A percentile compares a stretch with the other conserved stretches of the same genome.
Evolutionary conservation across 495 filamentous ascomycete genomes (phyloP).

Genomic region (Thermochaetoides thermophila): DNA sequence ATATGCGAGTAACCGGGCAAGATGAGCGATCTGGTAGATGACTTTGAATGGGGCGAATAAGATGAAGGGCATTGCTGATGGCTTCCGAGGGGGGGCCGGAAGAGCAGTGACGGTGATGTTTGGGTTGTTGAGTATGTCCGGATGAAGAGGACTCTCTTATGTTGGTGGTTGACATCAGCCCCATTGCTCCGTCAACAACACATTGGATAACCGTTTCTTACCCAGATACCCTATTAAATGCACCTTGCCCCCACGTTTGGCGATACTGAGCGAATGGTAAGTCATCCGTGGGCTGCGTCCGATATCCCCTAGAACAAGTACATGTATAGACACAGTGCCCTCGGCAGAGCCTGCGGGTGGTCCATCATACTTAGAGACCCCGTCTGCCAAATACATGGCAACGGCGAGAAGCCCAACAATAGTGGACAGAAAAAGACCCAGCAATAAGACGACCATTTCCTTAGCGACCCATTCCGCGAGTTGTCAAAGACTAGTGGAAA

Average conservation of each 20-base stretch:
- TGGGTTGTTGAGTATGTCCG: constrained; percentile 50
- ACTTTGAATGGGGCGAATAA: constrained; percentile 76
- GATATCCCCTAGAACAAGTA: constrained; percentile 96
- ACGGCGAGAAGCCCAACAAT: background rate
- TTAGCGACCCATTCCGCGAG: no score
- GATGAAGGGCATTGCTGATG: constrained; percentile 38
- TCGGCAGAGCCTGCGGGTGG: constrained; percentile 11
- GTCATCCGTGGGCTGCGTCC: constrained; percentile 96
- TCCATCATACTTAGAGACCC: constrained; percentile 11
- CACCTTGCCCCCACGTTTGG: constrained; percentile 64
- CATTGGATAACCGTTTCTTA: no score
- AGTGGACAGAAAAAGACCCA: constrained; percentile 1
- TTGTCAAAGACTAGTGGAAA: no score
- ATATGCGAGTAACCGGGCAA: constrained; percentile 62
- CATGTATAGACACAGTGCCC: constrained; percentile 42
- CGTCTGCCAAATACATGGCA: constrained; percentile 1
- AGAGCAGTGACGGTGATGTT: constrained; percentile 41
- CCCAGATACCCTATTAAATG: constrained; percentile 81
- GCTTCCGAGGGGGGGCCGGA: constrained; percentile 17
- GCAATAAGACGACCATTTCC: constrained; percentile 1
- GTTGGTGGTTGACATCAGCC: no score
- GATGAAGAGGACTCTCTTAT: constrained; percentile 47
- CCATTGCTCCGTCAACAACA: no score
- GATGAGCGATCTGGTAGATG: constrained; percentile 55
- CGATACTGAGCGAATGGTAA: constrained; percentile 90